Evolutionary conservation across 495 filamentous ascomycete genomes (phyloP), one percentile per base, ranked within the genome.

Genomic region (Neurospora sp.): DNA sequence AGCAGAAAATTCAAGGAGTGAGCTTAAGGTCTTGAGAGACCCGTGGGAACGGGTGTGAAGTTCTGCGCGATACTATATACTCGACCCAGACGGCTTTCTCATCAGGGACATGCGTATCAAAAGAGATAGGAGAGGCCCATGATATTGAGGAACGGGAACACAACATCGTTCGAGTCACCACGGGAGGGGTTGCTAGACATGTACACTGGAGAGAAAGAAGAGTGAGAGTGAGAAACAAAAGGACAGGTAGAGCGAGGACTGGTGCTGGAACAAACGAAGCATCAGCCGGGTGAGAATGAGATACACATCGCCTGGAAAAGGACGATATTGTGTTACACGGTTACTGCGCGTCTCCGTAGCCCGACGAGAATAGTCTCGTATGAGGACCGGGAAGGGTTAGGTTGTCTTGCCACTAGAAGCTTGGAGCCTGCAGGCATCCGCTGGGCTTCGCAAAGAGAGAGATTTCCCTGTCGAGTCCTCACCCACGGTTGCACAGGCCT

Each of bases 331-430:
- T 39, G 78, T 79, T 69, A 77, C 76, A 76, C 79, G 45, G 72
- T 72, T 69, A 68, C 75, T 81, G 79, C 79, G 69, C 70, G 73
- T 75, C 71, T 71, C 79, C 79, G 78, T 72, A 69, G 74, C 78
- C 75, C 75, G 78, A 81, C 76, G 79, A 81, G 79, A 79, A 79
- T 74, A 73, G 71, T 73, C 78, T 81, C 79, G 79, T 81, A 79
- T 79, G 76, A 74, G 73, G 41, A 42, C 65, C 71, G 74, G 75
- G 69, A 69, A 73, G 70, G 71, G 73, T 61, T 31, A 39, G 48
- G 37, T 27, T 69, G 73, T 75, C 73, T 75, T 73, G 69, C 73
- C 69, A 75, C 74, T 77, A 40, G 72, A 75, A 73, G 61, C 35
- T 61, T 61, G 65, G 68, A 65, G 65, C 65, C 70, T 78, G 76